Evolutionary conservation across 176 grass and related monocot genomes (phyloP).

Genomic region (Musa schizocarpa): DNA sequence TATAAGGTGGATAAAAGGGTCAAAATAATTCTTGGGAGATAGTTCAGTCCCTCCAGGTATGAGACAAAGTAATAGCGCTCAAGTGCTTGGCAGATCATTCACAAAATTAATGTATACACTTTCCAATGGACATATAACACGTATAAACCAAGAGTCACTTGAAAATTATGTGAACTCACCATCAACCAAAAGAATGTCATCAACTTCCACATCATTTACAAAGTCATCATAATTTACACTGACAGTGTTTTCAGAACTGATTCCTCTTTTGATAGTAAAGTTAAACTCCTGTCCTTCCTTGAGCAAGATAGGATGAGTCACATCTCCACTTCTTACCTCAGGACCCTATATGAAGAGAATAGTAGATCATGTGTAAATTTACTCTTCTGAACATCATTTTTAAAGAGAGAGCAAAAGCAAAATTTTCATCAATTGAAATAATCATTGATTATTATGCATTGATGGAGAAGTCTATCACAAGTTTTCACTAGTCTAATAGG

Average conservation of each 20-base stretch:
- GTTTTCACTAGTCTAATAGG: background rate
- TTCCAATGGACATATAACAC: background rate
- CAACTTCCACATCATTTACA: slow-evolving; percentile 91
- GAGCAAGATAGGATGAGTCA: slow-evolving; percentile 78
- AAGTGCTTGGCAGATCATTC: background rate
- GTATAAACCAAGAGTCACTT: background rate
- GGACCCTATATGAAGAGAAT: slow-evolving; percentile 53
- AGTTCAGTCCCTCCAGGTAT: background rate
- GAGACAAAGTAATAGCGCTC: background rate
- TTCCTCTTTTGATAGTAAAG: slow-evolving; percentile 82
- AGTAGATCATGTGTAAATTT: background rate
- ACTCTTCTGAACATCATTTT: background rate
- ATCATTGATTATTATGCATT: background rate
- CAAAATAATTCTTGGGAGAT: no score
- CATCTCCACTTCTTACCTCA: slow-evolving; percentile 97
- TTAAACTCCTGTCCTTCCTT: slow-evolving; percentile 79
- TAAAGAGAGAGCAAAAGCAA: background rate
- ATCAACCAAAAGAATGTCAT: slow-evolving; percentile 88
- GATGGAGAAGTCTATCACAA: background rate
- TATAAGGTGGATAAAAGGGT: no score
- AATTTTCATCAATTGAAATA: background rate
- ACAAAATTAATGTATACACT: background rate
- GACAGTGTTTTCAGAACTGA: slow-evolving; percentile 72
- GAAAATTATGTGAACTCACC: slow-evolving; percentile 51
- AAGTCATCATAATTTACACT: slow-evolving; percentile 97